A percentile compares a stretch with the other conserved stretches of the same genome.
These are phyloP conservation scores for Solanum rostratum DNA, from an alignment of 257 asterid genomes.

Conservation along the genomic window DNA sequence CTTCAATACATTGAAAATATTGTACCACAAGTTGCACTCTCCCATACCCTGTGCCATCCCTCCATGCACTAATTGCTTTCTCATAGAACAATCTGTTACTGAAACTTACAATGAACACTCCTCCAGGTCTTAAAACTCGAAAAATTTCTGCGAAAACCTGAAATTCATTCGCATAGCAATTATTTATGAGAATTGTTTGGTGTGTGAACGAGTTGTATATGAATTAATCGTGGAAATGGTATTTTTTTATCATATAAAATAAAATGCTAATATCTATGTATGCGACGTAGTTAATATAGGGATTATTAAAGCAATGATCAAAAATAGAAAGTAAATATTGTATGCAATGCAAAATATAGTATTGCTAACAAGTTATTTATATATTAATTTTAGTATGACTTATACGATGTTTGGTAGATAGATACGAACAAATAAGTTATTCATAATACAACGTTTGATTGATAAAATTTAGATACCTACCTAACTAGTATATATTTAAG, in stretches of 20 bases:
- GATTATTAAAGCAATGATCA: not conserved
- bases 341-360: not conserved
- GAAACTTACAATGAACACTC: slow-evolving; percentile 65
- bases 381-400: too few species aligned
- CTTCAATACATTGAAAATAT: slow-evolving; percentile 68
- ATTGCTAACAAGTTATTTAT: not conserved
- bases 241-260: too few species aligned
- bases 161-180: not conserved
- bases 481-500: too few species aligned
- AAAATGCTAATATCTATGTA: too few species aligned
- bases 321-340: not conserved
- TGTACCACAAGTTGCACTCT: slow-evolving; percentile 57
- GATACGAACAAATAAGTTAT: too few species aligned
- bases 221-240: too few species aligned
- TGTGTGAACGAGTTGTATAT: not conserved
- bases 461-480: too few species aligned
- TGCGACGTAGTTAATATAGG: not conserved
- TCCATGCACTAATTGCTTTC: slow-evolving; percentile 65
- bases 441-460: too few species aligned
- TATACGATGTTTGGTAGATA: too few species aligned
- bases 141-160: slow-evolving; percentile 62
- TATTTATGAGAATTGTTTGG: not conserved
- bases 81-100: slow-evolving; percentile 72
- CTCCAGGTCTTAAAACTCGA: slow-evolving; percentile 62
- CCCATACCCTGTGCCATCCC: slow-evolving; percentile 51